Base-by-base conservation (phyloP, 805 yeast species). In the Schizosaccharomyces osmophilus region DNA sequence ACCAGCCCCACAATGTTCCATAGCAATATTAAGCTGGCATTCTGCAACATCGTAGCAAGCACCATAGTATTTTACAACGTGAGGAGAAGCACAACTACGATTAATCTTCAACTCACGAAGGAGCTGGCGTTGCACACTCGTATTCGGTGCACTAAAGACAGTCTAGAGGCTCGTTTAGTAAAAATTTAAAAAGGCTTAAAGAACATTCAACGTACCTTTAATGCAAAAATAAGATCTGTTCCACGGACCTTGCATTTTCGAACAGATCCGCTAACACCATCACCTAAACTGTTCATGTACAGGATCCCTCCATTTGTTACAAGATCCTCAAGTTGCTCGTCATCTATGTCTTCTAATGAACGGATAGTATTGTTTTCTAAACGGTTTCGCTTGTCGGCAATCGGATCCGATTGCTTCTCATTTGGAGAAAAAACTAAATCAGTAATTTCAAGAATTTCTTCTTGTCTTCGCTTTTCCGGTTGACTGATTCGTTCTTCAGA, bases 1-100 rank as follows among this genome's bases (percentile, higher is more conserved):
- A 55, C 81, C 79, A 1, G 97, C 97, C 31, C 88, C 95, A 88
- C 95, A 93, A 70, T 81, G 93, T 71, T 93, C 98, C 97, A 93
- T 93, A 59, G 95, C 87, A 36, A 93, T 93, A 66, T 86, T 88
- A 51, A 93, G 88, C 68, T 88, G 81, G 36, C 88, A 85, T 64
- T 79, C 81, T 62, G 79, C 78, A 67, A 83, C 86, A 66, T 85
- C 82, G 65, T 86, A 75, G 68, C 86, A 93, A 64, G 95, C 88
- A 6, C 98, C 98, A 70, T 87, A 90, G 71, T 93, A 93, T 70
- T 82, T 79, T 31, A 90, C 97, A 64, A 93, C 93, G 69, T 81
- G 84, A 2, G 87, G 87, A 48, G 90, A 84, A 67, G 80, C 77
- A 69, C 95, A 90, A 48, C 83, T 77, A 65, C 86, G 78, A 71